A percentile compares a stretch with the other conserved stretches of the same genome.
Evolutionary conservation across 805 yeast species (phyloP).

Genomic region (Candida nonsorbophila): DNA sequence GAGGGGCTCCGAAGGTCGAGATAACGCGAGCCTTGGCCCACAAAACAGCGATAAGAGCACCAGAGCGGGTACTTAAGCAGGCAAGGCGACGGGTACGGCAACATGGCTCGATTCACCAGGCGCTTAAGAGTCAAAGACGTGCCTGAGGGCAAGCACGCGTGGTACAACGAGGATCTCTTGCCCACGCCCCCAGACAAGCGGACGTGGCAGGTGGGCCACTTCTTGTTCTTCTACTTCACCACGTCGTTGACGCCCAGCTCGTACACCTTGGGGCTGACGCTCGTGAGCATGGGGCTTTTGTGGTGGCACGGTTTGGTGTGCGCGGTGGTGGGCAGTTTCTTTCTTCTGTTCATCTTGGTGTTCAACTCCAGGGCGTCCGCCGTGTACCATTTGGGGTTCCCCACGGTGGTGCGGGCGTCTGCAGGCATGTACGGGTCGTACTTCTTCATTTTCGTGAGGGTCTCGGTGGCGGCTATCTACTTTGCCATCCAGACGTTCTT

Average conservation of each 20-base stretch:
- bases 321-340: slow-evolving; percentile 5
- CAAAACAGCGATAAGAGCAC: too few relatives aligned
- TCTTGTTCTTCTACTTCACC: slow-evolving; percentile 5
- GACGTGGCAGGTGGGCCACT: slow-evolving; percentile 5
- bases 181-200: slow-evolving; percentile 2
- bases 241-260: slow-evolving; percentile 5
- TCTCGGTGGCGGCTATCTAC: slow-evolving; percentile 5
- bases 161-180: slow-evolving; percentile 6
- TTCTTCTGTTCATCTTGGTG: slow-evolving; percentile 3
- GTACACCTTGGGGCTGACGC: slow-evolving; percentile 3
- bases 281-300: slow-evolving; percentile 3
- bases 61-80: too few relatives aligned
- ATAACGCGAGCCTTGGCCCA: too few relatives aligned
- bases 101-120: too few relatives aligned
- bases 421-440: slow-evolving; percentile 6
- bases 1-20: too few relatives aligned
- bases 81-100: too few relatives aligned
- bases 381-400: slow-evolving; percentile 5
- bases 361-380: slow-evolving; percentile 5
- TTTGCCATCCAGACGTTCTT: slow-evolving; percentile 6
- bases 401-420: slow-evolving; percentile 4
- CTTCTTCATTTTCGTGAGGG: slow-evolving; percentile 5
- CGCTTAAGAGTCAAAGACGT: not conserved
- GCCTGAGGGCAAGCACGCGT: slow-evolving; percentile 1
- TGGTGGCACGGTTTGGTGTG: slow-evolving; percentile 6